phyloP scores from a whole-genome alignment of 257 asterid genomes.

The Solanum clarkiae region DNA sequence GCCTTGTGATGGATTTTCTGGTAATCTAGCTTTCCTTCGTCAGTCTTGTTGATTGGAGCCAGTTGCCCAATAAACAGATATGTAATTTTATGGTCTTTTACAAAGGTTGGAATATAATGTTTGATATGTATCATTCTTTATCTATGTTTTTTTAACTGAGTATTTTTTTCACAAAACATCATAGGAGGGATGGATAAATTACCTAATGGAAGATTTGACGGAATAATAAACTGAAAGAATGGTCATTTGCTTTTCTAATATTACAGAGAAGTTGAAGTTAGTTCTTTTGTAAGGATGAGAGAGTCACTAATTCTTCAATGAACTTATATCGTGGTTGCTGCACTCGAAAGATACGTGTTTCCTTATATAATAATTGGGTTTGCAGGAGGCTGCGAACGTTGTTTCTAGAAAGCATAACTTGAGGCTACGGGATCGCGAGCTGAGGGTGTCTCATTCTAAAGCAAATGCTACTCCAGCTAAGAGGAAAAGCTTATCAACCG shows the following conservation, averaged over 20 bases:
- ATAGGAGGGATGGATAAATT: neutral
- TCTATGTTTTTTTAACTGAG: neutral
- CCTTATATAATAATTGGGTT: neutral
- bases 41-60: neutral
- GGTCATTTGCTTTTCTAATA: neutral
- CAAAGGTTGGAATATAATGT: neutral
- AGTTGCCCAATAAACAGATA: neutral
- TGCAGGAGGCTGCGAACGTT: slow-evolving; percentile 66
- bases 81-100: neutral
- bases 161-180: neutral
- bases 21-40: neutral
- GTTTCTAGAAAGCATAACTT: slow-evolving; percentile 32
- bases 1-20: neutral
- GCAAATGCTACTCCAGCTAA: slow-evolving; percentile 32
- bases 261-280: neutral
- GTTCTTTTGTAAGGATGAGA: neutral
- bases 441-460: slow-evolving; percentile 63
- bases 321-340: neutral
- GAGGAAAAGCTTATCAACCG: slow-evolving; percentile 25
- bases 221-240: neutral
- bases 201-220: neutral
- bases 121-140: neutral
- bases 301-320: neutral
- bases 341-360: neutral
- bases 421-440: slow-evolving; percentile 64